Base-by-base conservation (phyloP, 192 early-diverging fungal genomes). In the Linnemannia hyalina region DNA sequence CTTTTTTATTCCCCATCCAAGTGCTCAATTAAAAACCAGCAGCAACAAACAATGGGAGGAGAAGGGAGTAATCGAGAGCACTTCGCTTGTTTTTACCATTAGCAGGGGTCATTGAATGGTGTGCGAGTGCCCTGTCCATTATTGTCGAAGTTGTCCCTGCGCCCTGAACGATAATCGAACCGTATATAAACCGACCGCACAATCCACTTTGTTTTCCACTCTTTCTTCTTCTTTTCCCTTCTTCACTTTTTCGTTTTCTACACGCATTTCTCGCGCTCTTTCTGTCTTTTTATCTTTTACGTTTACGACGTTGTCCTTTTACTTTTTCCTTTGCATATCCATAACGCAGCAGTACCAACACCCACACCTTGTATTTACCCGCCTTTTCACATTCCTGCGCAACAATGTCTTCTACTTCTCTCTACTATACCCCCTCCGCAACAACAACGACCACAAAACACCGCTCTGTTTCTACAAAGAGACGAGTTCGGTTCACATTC, bases 401-500 rank as follows among this genome's bases (percentile, higher is more conserved):
- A 65, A 65, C 60, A 65, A 65, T 32, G 29, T 32, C 29, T 26
- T 65, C 60, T 11, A 6, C 60, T 65, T 26, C 60, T 15, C 29
- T 32, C 29, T 32, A 4, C 60, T 65, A 65, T 29, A 32, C n/a
- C 11, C n/a, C 60, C 32, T 15, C n/a, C 9, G 10, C 60, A 65
- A 32, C 60, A 26, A 65, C 60, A 32, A 35, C 60, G 4, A 10
- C 60, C 10, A 4, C 29, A 32, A 65, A 65, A n/a, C 29, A 46
- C 20, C 29, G 36, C 4, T 29, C 75, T 16, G 20, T 60, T 26
- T 57, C 57, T 29, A 41, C 75, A 47, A 76, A 76, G 26, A 60
- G 75, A 23, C 55, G 38, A 23, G 75, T 65, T n/a, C 36, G 75
- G 26, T 44, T 65, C 60, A 76, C 75, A 65, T 76, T 76, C 42